These are phyloP conservation scores for Kalaharituber pfeilii DNA, from an alignment of 2,329 filamentous ascomycete species.

Conservation along the genomic window DNA sequence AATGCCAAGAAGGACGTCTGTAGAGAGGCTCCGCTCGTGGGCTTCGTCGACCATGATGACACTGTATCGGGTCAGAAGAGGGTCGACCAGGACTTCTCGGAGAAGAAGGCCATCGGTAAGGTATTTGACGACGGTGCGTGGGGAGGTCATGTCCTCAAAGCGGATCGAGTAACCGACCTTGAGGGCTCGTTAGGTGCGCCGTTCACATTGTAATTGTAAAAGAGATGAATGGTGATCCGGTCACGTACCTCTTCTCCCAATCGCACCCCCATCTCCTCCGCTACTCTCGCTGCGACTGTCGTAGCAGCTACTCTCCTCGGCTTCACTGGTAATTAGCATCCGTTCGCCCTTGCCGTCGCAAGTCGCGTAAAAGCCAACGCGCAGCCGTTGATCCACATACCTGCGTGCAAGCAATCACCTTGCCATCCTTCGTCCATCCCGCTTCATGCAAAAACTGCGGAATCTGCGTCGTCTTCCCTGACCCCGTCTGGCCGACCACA, in stretches of 20 bases:
- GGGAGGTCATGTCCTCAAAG: conserved; percentile 80
- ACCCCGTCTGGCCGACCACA: conserved; percentile 83
- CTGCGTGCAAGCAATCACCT: conserved; percentile 76
- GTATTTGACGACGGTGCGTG: conserved; percentile 78
- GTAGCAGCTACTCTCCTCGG: conserved; percentile 80
- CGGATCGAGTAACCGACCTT: conserved; percentile 64
- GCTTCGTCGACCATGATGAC: conserved; percentile 97
- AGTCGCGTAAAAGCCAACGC: conserved; percentile 60
- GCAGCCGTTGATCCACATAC: conserved; percentile 36
- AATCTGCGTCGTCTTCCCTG: conserved; percentile 88
- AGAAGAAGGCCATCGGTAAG: conserved; percentile 84
- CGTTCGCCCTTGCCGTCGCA: neutral
- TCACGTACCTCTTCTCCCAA: conserved; percentile 61
- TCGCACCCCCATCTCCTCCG: conserved; percentile 72
- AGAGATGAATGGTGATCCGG: neutral
- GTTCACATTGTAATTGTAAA: neutral
- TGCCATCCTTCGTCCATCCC: conserved; percentile 75
- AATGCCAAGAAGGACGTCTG: conserved; percentile 74
- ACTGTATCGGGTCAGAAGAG: conserved; percentile 74
- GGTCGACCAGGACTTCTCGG: conserved; percentile 82
- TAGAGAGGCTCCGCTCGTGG: conserved; percentile 82
- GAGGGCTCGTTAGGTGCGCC: neutral
- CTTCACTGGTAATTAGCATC: conserved; percentile 30
- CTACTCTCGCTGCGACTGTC: conserved; percentile 72
- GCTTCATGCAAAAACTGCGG: conserved; percentile 77